Evolutionary conservation across 2,329 filamentous ascomycete species (phyloP).

Genomic region (Nothophoma quercina): DNA sequence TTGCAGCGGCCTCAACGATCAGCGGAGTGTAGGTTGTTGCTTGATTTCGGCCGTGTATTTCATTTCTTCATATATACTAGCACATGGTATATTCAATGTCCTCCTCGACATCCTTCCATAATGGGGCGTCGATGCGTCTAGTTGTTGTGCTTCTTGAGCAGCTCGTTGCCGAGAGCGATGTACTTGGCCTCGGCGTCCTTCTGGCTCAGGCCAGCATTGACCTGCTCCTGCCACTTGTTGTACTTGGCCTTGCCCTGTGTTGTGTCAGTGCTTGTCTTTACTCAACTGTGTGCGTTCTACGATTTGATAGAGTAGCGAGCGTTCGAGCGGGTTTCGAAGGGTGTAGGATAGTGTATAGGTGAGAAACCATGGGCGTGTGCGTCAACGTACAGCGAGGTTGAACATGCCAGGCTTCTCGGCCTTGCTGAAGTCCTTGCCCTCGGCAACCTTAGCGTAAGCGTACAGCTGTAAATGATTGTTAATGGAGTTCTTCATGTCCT

Average conservation of each 20-base stretch:
- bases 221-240: conserved; percentile 75
- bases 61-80: conserved; percentile 14
- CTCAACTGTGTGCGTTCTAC: background rate
- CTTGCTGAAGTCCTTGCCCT: conserved; percentile 49
- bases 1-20: too few species aligned
- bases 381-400: conserved; percentile 67
- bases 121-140: conserved; percentile 35
- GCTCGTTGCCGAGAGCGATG: conserved; percentile 72
- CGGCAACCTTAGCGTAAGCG: conserved; percentile 55
- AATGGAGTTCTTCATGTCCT: background rate
- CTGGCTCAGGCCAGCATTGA: conserved; percentile 67
- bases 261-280: conserved; percentile 7
- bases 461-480: conserved; percentile 55
- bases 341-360: background rate
- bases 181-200: conserved; percentile 79
- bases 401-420: conserved; percentile 69
- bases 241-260: conserved; percentile 79
- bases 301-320: background rate
- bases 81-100: conserved; percentile 3
- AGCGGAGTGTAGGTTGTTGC: too few species aligned
- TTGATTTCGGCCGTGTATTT: conserved; percentile 14
- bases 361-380: background rate
- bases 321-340: too few species aligned
- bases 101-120: background rate
- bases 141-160: conserved; percentile 74